A percentile compares a stretch with the other conserved stretches of the same genome.
Evolutionary conservation across 2,329 filamentous ascomycete species (phyloP).

Genomic region (Ceratocystis ficicola): DNA sequence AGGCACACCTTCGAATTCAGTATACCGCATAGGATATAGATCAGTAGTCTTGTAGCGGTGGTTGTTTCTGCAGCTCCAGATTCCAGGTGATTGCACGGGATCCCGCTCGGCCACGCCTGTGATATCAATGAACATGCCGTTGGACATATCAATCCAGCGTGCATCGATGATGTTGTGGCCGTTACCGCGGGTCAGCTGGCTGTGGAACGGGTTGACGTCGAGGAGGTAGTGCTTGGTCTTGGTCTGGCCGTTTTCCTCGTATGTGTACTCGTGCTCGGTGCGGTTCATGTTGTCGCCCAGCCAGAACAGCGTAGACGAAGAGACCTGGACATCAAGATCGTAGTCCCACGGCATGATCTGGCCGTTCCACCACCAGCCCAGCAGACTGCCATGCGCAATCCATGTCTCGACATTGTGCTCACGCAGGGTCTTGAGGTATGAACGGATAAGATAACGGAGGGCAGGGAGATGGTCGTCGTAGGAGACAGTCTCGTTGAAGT

Average conservation of each 20-base stretch:
- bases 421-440: conserved; percentile 57
- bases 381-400: conserved; percentile 72
- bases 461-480: conserved; percentile 56
- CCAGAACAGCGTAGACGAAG: conserved; percentile 51
- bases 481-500: conserved; percentile 49
- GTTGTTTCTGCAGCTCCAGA: conserved; percentile 70
- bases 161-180: conserved; percentile 73
- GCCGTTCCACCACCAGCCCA: conserved; percentile 84
- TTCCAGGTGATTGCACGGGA: conserved; percentile 44
- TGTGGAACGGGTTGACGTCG: conserved; percentile 62
- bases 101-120: conserved; percentile 62
- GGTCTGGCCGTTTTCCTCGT: conserved; percentile 34
- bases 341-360: conserved; percentile 72
- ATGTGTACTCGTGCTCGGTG: conserved; percentile 49
- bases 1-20: conserved; percentile 60
- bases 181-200: conserved; percentile 48
- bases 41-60: conserved; percentile 61
- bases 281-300: conserved; percentile 56
- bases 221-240: conserved; percentile 50
- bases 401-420: conserved; percentile 62
- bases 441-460: conserved; percentile 57
- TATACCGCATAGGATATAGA: conserved; percentile 62
- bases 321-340: conserved; percentile 72
- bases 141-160: conserved; percentile 65
- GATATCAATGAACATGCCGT: conserved; percentile 73